Base-by-base conservation (phyloP, 345 rosid species). In the Salix caprea region DNA sequence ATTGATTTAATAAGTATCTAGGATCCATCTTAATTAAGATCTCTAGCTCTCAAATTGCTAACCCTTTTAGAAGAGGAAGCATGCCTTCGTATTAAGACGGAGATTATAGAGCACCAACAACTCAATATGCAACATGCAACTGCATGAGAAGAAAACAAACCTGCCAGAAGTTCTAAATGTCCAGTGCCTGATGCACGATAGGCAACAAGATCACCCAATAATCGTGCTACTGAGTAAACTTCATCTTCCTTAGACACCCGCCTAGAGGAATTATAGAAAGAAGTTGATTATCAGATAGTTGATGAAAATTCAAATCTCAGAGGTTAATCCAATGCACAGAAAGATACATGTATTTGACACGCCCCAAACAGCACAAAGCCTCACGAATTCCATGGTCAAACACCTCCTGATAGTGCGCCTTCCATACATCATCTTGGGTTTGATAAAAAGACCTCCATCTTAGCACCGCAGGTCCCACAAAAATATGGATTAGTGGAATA, bases 371-470 rank as follows among this genome's bases (percentile, higher is more conserved):
- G 81, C 99, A 95, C 86, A 93, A 82, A 72, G 90, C 90, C 85
- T 95, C 98, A n/a, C 97, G 97, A 80, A 93, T 91, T 19, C 97
- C 96, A 81, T 93, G 86, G 83, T 93, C 97, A 89, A 95, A 95
- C 65, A 93, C 92, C 82, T 93, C 97, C 74, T 91, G 87, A 82
- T 95, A 95, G 75, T 95, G 99, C 84, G 92, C 89, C 83, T 89
- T 91, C 99, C 99, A 95, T 34, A 86, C 96, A 85, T 89, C 92
- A 86, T 93, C 96, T 83, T 95, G 86, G 11, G 93, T 88, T 68
- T 89, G 84, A 79, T 93, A 95, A 84, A 89, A 95, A 56, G 91
- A 93, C 76, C 97, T 86, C 99, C 99, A 93, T 76, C 82, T 87
- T 79, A 93, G 80, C 70, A 95, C 88, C 75, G 90, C 96, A 54